phyloP scores from a whole-genome alignment of 2,329 filamentous ascomycete genomes.

The Arthrobotrys entomopaga region DNA sequence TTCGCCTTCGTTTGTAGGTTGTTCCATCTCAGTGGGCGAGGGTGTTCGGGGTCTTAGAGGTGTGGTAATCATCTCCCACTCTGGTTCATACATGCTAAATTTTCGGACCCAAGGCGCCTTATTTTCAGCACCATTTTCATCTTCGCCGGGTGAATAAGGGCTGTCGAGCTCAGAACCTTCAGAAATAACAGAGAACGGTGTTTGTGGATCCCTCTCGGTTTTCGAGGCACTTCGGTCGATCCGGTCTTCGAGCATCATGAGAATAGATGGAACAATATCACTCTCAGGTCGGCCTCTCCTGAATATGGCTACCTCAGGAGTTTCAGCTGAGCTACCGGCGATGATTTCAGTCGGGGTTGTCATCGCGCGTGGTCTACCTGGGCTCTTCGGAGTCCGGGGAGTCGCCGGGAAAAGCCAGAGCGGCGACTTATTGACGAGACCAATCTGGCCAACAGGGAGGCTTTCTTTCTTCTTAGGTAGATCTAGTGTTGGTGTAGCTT shows the following conservation, averaged over 20 bases:
- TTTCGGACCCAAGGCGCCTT: conserved; percentile 49
- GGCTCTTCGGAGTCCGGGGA: conserved; percentile 50
- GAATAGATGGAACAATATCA: conserved; percentile 48
- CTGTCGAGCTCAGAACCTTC: conserved; percentile 53
- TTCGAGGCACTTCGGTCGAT: conserved; percentile 25
- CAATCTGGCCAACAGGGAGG: conserved; percentile 36
- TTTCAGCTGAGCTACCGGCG: conserved; percentile 6
- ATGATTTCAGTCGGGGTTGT: conserved; percentile 39
- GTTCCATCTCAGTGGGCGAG: conserved; percentile 61
- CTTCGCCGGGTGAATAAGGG: conserved; percentile 31
- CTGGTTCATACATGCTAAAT: conserved; percentile 51
- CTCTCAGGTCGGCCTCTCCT: conserved; percentile 47
- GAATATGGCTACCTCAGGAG: conserved; percentile 27
- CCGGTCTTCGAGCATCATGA: conserved; percentile 52
- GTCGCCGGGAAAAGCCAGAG: conserved; percentile 52
- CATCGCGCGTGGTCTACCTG: conserved; percentile 48
- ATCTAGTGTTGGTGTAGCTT: conserved; percentile 56
- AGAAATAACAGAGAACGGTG: conserved; percentile 53
- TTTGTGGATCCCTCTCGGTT: conserved; percentile 40
- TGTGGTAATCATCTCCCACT: conserved; percentile 55
- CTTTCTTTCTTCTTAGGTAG: conserved; percentile 54
- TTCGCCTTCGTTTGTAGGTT: conserved; percentile 63
- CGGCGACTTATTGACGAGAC: conserved; percentile 46
- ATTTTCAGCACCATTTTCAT: conserved; percentile 2
- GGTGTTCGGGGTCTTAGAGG: conserved; percentile 55